Percentiles rank a stretch among this genome's conserved stretches.
Conservation (phyloP, 2,329 filamentous ascomycete genomes). For the Venturia carpophila region DNA sequence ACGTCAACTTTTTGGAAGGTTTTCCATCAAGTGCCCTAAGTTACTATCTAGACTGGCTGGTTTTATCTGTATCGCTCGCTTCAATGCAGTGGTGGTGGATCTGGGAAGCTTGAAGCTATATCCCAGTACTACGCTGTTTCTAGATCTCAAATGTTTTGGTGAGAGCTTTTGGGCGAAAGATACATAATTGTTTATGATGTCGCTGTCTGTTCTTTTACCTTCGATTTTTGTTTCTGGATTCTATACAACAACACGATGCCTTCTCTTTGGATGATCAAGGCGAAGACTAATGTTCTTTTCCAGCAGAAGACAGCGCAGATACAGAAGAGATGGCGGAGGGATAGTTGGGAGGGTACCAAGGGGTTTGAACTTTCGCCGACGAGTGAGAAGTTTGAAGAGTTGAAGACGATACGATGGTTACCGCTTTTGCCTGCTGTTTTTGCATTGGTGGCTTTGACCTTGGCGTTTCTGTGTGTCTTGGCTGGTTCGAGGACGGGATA, state of each 20-base stretch:
- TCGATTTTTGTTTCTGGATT: not conserved
- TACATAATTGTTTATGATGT: not conserved
- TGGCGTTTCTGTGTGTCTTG: slow-evolving; percentile 53
- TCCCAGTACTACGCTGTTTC: not conserved
- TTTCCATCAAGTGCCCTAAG: not conserved
- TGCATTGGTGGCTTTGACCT: slow-evolving; percentile 47
- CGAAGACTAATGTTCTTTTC: not conserved
- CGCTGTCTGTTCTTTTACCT: too few species aligned
- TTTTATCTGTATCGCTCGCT: not conserved
- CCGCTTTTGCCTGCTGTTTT: slow-evolving; percentile 44
- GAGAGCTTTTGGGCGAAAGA: not conserved
- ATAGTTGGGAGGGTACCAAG: slow-evolving; percentile 1
- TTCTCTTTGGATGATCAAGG: slow-evolving; percentile 11
- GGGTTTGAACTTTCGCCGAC: slow-evolving; percentile 6
- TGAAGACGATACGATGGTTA: slow-evolving; percentile 19
- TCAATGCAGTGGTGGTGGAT: not conserved
- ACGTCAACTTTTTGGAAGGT: not conserved
- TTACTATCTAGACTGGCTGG: not conserved
- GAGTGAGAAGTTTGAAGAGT: not conserved
- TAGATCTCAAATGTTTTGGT: not conserved
- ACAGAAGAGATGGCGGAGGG: not conserved
- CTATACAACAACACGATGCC: not conserved
- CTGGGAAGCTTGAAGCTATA: not conserved
- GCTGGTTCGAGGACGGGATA: slow-evolving; percentile 50
- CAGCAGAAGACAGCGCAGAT: not conserved